Evolutionary conservation across 2,329 filamentous ascomycete species (phyloP).

Genomic region (Fusarium sp.): DNA sequence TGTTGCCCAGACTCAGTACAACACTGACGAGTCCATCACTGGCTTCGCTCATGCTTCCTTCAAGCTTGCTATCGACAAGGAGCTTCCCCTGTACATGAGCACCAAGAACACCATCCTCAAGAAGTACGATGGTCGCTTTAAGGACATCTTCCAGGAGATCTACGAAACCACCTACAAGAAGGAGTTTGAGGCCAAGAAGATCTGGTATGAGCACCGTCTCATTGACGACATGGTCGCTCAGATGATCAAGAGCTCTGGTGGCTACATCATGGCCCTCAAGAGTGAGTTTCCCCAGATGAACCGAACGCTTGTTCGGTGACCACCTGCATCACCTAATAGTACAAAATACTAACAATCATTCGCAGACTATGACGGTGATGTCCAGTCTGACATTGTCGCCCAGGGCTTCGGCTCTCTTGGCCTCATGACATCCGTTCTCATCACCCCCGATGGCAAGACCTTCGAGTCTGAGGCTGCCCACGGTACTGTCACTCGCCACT

Average conservation of each 20-base stretch:
- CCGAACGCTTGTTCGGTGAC: conserved; percentile 25
- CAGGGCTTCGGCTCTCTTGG: conserved; percentile 98
- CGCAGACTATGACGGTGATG: conserved; percentile 96
- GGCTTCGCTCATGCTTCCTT: conserved; percentile 97
- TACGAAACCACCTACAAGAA: conserved; percentile 90
- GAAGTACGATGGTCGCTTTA: conserved; percentile 98
- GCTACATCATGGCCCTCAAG: conserved; percentile 98
- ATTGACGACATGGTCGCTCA: conserved; percentile 99
- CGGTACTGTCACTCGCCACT: conserved; percentile 98
- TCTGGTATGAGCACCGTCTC: conserved; percentile 99
- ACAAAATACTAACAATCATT: conserved; percentile 26
- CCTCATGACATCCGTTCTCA: conserved; percentile 97
- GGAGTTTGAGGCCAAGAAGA: conserved; percentile 89
- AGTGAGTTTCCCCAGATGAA: conserved; percentile 69
- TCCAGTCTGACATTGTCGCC: conserved; percentile 97
- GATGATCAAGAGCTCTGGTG: conserved; percentile 99
- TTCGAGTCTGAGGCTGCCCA: conserved; percentile 98
- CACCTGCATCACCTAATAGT: conserved; percentile 8
- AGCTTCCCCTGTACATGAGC: conserved; percentile 97
- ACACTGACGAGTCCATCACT: conserved; percentile 94
- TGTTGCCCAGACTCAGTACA: conserved; percentile 96
- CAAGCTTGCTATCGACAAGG: conserved; percentile 91
- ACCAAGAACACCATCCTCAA: conserved; percentile 99
- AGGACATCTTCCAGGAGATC: conserved; percentile 99
- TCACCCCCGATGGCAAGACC: conserved; percentile 95